phyloP scores from a whole-genome alignment of 2,329 filamentous ascomycete species.

The Ophiostoma sp. region DNA sequence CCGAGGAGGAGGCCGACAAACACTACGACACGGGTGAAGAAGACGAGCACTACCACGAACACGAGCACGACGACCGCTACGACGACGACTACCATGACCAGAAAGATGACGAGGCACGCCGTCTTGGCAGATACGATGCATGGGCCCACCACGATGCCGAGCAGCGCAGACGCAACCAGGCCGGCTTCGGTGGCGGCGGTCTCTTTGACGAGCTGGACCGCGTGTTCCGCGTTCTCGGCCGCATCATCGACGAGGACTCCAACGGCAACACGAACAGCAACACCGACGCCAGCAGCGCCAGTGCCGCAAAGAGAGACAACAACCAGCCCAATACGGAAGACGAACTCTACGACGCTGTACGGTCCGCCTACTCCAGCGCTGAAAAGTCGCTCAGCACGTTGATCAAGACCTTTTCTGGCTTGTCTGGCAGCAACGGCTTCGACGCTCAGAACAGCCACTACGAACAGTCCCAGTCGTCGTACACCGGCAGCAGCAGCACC shows the following conservation, averaged over 20 bases:
- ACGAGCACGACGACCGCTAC: slow-evolving; percentile 15
- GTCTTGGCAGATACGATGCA: neutral
- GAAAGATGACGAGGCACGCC: slow-evolving; percentile 7
- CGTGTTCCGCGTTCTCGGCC: slow-evolving; percentile 26
- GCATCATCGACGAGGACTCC: slow-evolving; percentile 26
- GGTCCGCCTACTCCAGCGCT: slow-evolving; percentile 36
- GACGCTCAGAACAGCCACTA: neutral
- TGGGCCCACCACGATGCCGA: slow-evolving; percentile 8
- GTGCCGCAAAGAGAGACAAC: slow-evolving; percentile 22
- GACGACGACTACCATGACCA: neutral
- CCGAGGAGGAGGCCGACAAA: slow-evolving; percentile 19
- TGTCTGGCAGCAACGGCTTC: slow-evolving; percentile 28
- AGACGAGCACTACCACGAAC: neutral
- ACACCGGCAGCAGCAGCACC: too few species aligned
- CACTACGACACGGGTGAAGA: slow-evolving; percentile 6
- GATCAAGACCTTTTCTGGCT: slow-evolving; percentile 34
- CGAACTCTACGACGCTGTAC: slow-evolving; percentile 39
- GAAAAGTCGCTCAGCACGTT: slow-evolving; percentile 40
- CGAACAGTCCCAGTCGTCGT: too few species aligned
- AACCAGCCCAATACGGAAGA: slow-evolving; percentile 35
- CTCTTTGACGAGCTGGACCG: slow-evolving; percentile 28
- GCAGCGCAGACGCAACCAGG: neutral
- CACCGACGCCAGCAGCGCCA: slow-evolving; percentile 28
- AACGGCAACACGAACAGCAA: slow-evolving; percentile 9
- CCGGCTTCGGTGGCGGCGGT: slow-evolving; percentile 15